phyloP scores from a whole-genome alignment of 2,329 filamentous ascomycete species.

The Sarocladium kiliense region DNA sequence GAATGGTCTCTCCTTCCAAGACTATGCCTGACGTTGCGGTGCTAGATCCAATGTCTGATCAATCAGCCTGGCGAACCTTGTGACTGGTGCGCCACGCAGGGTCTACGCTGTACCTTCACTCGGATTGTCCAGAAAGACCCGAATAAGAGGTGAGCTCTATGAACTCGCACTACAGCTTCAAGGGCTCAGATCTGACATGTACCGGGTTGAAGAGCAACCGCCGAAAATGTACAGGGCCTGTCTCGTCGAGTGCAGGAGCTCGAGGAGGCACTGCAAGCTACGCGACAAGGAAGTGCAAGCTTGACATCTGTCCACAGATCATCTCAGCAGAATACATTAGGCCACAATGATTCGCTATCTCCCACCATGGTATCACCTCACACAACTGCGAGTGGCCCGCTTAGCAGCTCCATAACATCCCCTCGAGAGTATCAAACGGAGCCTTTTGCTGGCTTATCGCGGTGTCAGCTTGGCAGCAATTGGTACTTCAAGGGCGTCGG shows the following conservation, averaged over 20 bases:
- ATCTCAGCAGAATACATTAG: no score
- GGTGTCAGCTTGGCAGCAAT: constrained; percentile 11
- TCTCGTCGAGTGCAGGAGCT: constrained; percentile 4
- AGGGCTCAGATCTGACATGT: not conserved
- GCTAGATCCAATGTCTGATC: constrained; percentile 11
- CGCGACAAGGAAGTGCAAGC: not conserved
- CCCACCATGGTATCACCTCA: not conserved
- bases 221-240: not conserved
- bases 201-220: not conserved
- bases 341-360: no score
- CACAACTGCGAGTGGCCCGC: not conserved
- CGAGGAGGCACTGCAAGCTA: constrained; percentile 8
- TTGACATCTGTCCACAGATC: not conserved
- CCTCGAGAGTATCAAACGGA: not conserved
- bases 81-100: constrained; percentile 12
- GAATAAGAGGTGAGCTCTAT: constrained; percentile 6
- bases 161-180: not conserved
- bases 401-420: not conserved
- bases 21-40: not conserved
- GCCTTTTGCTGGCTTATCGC: not conserved
- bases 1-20: no score
- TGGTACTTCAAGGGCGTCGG: constrained; percentile 14
- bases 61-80: constrained; percentile 7
- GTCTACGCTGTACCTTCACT: constrained; percentile 10
- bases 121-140: constrained; percentile 6